Evolutionary conservation across 257 asterid genomes (phyloP).

Genomic region (Verbascum thapsus): DNA sequence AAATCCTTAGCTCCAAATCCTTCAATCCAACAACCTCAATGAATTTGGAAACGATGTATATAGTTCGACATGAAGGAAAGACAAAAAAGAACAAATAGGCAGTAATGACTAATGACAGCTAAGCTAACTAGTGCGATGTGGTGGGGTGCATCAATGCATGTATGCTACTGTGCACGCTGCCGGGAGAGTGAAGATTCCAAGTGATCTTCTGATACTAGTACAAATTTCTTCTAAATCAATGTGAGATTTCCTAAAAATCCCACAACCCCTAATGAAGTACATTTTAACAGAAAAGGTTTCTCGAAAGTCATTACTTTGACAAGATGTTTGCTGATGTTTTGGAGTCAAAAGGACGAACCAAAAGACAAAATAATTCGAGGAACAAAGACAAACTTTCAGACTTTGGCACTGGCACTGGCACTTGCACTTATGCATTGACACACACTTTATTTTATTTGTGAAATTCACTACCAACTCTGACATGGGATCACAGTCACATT

Average conservation of each 20-base stretch:
- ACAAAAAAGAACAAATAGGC: not conserved
- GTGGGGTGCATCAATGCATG: too few relatives aligned
- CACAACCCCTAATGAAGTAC: not conserved
- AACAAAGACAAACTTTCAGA: too few relatives aligned
- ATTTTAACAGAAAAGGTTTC: slow-evolving; percentile 15
- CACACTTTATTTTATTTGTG: too few relatives aligned
- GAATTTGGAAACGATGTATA: slow-evolving; percentile 1
- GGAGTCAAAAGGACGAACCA: too few relatives aligned
- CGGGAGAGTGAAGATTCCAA: not conserved
- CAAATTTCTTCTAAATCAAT: not conserved
- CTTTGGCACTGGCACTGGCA: too few relatives aligned
- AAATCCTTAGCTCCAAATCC: not conserved
- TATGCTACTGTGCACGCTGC: too few relatives aligned
- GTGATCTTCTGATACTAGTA: slow-evolving; percentile 6
- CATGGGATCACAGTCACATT: too few relatives aligned
- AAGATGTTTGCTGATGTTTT: too few relatives aligned
- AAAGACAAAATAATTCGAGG: too few relatives aligned
- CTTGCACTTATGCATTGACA: too few relatives aligned
- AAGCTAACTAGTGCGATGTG: not conserved
- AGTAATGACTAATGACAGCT: not conserved
- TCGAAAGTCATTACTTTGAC: slow-evolving; percentile 2
- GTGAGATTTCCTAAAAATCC: not conserved
- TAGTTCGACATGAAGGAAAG: slow-evolving; percentile 1
- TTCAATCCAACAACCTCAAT: not conserved
- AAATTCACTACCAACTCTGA: too few relatives aligned